Percentiles rank a stretch among this genome's conserved stretches.
These are phyloP conservation scores for Heterobasidion parviporum DNA, from an alignment of 1,284 basidiomycete species.

Conservation along the genomic window DNA sequence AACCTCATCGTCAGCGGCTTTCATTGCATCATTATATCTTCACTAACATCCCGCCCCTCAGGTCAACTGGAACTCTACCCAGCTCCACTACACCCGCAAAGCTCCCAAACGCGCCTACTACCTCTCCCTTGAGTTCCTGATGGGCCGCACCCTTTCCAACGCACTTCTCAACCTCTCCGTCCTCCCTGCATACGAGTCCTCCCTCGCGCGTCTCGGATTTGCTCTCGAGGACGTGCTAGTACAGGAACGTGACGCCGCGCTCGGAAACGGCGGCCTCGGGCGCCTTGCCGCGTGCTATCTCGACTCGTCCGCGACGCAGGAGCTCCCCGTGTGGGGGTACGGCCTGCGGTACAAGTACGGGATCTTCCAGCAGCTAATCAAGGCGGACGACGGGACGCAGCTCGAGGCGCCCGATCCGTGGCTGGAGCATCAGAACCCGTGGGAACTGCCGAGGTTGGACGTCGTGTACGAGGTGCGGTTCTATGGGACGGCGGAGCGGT, in stretches of 20 bases:
- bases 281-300: slow-evolving; percentile 92
- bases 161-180: slow-evolving; percentile 78
- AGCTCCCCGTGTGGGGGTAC: slow-evolving; percentile 84
- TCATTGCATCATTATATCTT: slow-evolving; percentile 14
- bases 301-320: slow-evolving; percentile 76
- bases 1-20: slow-evolving; percentile 56
- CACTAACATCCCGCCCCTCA: slow-evolving; percentile 15
- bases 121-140: slow-evolving; percentile 82
- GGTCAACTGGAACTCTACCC: slow-evolving; percentile 79
- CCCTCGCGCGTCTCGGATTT: slow-evolving; percentile 74
- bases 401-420: slow-evolving; percentile 92
- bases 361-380: slow-evolving; percentile 90
- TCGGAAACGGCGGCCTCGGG: slow-evolving; percentile 86
- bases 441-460: slow-evolving; percentile 85
- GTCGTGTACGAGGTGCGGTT: slow-evolving; percentile 79
- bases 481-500: slow-evolving; percentile 73
- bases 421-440: slow-evolving; percentile 81
- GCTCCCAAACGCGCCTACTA: slow-evolving; percentile 85
- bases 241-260: slow-evolving; percentile 81
- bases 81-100: slow-evolving; percentile 60
- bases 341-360: slow-evolving; percentile 85
- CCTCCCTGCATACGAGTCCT: slow-evolving; percentile 65
- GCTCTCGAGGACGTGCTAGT: slow-evolving; percentile 81
- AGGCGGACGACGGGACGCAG: slow-evolving; percentile 30
- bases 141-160: slow-evolving; percentile 80